These are phyloP conservation scores for Starmerella bombicola DNA, from an alignment of 805 yeast species.

Conservation along the genomic window DNA sequence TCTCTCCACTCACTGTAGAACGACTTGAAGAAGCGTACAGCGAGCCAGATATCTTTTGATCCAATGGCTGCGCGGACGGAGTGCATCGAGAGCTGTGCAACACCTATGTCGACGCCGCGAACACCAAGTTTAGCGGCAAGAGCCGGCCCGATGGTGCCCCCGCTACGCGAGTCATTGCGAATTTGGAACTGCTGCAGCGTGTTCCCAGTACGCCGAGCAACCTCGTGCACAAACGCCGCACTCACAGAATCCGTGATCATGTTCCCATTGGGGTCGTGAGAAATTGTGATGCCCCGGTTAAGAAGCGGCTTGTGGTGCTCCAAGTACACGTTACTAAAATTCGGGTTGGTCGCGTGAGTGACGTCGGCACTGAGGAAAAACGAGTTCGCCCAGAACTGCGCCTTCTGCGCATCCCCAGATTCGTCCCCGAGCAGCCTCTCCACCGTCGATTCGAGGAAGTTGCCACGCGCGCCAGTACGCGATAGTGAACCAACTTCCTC, in stretches of 20 bases:
- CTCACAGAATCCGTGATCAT: constrained; percentile 76
- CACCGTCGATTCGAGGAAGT: constrained; percentile 52
- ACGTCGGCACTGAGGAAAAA: constrained; percentile 76
- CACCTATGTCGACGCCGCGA: constrained; percentile 62
- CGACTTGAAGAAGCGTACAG: constrained; percentile 56
- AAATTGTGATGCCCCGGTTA: constrained; percentile 58
- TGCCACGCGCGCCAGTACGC: constrained; percentile 75
- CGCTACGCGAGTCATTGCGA: constrained; percentile 72
- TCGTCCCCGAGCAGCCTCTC: constrained; percentile 33
- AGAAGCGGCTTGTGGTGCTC: constrained; percentile 72
- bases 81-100: constrained; percentile 78
- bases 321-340: constrained; percentile 44
- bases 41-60: constrained; percentile 62
- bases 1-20: constrained; percentile 58
- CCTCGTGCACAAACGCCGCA: constrained; percentile 52
- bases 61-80: constrained; percentile 74
- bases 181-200: constrained; percentile 68
- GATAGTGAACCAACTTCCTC: constrained; percentile 77
- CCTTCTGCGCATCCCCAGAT: constrained; percentile 28
- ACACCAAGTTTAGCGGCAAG: constrained; percentile 31
- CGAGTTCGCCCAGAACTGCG: constrained; percentile 53
- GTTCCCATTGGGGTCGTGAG: constrained; percentile 67
- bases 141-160: constrained; percentile 77
- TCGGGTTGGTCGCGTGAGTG: constrained; percentile 70
- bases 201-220: constrained; percentile 55